Evolutionary conservation across 2,329 filamentous ascomycete species (phyloP).

Genomic region (Teratosphaeria epicoccoides): DNA sequence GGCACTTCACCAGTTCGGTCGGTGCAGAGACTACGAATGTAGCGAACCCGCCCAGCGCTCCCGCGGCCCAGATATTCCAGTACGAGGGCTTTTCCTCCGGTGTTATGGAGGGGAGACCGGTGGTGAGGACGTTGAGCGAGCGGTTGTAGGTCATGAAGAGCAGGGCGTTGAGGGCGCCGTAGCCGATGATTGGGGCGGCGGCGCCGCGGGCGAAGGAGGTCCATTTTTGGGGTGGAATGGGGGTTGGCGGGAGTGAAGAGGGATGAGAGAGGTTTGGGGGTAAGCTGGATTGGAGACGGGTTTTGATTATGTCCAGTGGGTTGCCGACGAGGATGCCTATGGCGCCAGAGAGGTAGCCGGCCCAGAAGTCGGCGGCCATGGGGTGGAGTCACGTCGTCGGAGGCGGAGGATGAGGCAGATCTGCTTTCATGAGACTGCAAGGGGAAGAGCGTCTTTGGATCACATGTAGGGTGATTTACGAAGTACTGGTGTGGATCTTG

Average conservation of each 20-base stretch:
- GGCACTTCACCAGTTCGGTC: slow-evolving; percentile 83
- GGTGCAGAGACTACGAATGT: slow-evolving; percentile 80
- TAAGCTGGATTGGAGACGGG: slow-evolving; percentile 61
- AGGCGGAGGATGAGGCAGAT: no score
- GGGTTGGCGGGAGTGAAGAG: background rate
- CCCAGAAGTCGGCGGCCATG: slow-evolving; percentile 89
- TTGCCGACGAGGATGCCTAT: slow-evolving; percentile 82
- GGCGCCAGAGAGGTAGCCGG: slow-evolving; percentile 79
- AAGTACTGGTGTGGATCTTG: no score
- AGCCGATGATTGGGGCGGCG: slow-evolving; percentile 76
- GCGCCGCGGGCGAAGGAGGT: slow-evolving; percentile 45
- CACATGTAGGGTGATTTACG: no score
- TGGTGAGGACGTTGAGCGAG: slow-evolving; percentile 53
- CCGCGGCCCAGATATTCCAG: slow-evolving; percentile 54
- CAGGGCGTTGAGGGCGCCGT: slow-evolving; percentile 81
- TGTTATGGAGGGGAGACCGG: slow-evolving; percentile 7
- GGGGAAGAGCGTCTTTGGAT: no score
- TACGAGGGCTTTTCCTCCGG: slow-evolving; percentile 12
- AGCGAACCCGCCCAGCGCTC: slow-evolving; percentile 69
- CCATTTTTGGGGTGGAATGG: slow-evolving; percentile 6
- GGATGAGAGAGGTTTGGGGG: background rate
- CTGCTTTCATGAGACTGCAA: no score
- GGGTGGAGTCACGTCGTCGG: no score
- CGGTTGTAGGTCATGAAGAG: slow-evolving; percentile 88
- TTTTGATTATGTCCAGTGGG: slow-evolving; percentile 60